These are phyloP conservation scores for Hippophae rhamnoides DNA, from an alignment of 306 rosid species.

Conservation along the genomic window DNA sequence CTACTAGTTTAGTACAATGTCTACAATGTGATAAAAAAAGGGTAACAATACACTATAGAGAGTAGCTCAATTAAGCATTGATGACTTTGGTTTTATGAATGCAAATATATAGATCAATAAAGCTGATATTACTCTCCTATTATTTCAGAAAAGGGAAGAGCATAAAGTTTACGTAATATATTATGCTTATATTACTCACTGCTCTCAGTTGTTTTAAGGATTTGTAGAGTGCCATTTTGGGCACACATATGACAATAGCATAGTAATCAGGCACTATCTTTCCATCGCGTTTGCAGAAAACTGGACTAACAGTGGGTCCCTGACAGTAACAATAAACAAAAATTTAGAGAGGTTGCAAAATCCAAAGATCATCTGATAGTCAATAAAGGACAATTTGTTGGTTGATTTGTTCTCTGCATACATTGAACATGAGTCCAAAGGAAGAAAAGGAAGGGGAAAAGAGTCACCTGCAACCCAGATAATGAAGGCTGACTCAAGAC, in stretches of 20 bases:
- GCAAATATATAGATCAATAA: background rate
- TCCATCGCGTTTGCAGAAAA: constrained; percentile 63
- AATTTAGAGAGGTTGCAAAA: constrained; percentile 1
- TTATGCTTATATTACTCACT: constrained; percentile 37
- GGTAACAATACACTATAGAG: background rate
- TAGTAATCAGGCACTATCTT: constrained; percentile 54
- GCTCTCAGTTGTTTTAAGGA: constrained; percentile 76
- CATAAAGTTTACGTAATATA: background rate
- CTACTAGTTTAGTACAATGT: no score
- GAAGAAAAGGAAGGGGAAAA: background rate
- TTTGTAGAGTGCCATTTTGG: constrained; percentile 70
- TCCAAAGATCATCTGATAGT: background rate
- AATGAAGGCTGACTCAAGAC: constrained; percentile 74
- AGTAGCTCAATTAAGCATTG: background rate
- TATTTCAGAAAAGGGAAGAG: background rate
- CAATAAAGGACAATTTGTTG: constrained; percentile 2
- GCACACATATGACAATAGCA: constrained; percentile 85
- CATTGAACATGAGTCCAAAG: background rate
- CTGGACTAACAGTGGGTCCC: constrained; percentile 95
- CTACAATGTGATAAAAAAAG: background rate
- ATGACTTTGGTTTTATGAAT: constrained; percentile 7
- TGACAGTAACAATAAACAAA: constrained; percentile 21
- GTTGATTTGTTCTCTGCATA: background rate
- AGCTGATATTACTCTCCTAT: background rate
- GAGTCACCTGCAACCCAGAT: constrained; percentile 75